Conservation (phyloP, 1,284 basidiomycete genomes). For the Microstroma glucosiphilum region DNA sequence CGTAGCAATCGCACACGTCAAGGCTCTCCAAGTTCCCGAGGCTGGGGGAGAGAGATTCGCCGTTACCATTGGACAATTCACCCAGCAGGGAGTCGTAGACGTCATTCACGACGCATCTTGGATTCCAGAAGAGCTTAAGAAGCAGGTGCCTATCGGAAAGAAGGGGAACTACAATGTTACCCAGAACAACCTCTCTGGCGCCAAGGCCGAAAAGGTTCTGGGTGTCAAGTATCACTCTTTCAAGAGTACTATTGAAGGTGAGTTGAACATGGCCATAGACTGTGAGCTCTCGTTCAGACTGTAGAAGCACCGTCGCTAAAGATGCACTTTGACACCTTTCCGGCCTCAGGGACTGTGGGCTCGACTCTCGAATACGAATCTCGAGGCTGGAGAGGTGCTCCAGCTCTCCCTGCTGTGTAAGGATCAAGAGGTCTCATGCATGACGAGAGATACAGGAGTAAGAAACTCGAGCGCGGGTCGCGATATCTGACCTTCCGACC, state of each 20-base stretch:
- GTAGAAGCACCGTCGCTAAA: too few species aligned
- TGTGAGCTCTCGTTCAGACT: background rate
- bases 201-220: conserved; percentile 55
- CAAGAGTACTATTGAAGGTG: conserved; percentile 45
- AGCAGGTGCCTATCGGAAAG: conserved; percentile 34
- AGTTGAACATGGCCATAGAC: too few species aligned
- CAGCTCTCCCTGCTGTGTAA: conserved; percentile 13
- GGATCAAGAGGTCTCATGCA: background rate
- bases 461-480: background rate
- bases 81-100: conserved; percentile 32
- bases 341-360: conserved; percentile 23
- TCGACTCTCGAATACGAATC: conserved; percentile 33
- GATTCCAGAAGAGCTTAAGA: conserved; percentile 31
- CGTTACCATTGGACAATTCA: conserved; percentile 30
- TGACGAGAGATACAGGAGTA: too few species aligned
- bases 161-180: conserved; percentile 22
- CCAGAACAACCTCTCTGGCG: conserved; percentile 38
- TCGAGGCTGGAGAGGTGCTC: conserved; percentile 32
- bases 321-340: too few species aligned
- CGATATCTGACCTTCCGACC: background rate
- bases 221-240: conserved; percentile 56
- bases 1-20: conserved; percentile 60
- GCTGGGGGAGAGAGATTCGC: conserved; percentile 60
- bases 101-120: conserved; percentile 27
- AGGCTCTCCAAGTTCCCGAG: conserved; percentile 57